Base-by-base conservation (phyloP, 2,329 filamentous ascomycete species). In the Pseudophaeomoniella oleicola region DNA sequence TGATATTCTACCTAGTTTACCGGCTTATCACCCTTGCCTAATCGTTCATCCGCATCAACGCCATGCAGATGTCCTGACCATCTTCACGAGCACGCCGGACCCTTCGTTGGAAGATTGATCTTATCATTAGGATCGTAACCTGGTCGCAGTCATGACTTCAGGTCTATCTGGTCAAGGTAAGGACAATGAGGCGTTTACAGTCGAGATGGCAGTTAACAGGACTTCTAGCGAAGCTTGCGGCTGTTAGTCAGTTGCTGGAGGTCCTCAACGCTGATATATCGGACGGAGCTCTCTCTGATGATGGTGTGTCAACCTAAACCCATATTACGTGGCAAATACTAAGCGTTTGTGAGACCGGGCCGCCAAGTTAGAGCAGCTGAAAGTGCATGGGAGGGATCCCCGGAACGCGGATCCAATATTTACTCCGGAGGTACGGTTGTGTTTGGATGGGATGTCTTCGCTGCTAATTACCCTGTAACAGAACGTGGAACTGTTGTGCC, bases 401-500 rank as follows among this genome's bases (percentile, higher is more conserved):
- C 64, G 62, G 18, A 68, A 83, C 57, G 77, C 86, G 17, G 80
- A 80, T 39, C 80, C 84, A 1, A 88, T 96, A 39, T 94, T 90
- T 58, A 80, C 81, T n/a, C 71, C 73, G 56, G 65, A 79, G 58
- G 85, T 81, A 66, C 45, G 64, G 45, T 4, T n/a, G n/a, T n/a
- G n/a, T n/a, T n/a, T n/a, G n/a, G n/a, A n/a, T n/a, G n/a, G n/a
- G n/a, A n/a, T n/a, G n/a, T n/a, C n/a, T n/a, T n/a, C n/a, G n/a
- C n/a, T 35, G 12, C 30, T 44, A 22, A 41, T 36, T 22, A 27
- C 18, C 4, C 15, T 14, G 12, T 16, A 16, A 27, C n/a, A 27
- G 22, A 27, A 84, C 11, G 79, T 94, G 35, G 65, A 71, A 40
- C 80, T 75, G 32, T 65, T 96, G 31, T 68, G 75, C 18, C 70